These are phyloP conservation scores for Solanum lignicaule DNA, from an alignment of 257 asterid species.

Conservation along the genomic window DNA sequence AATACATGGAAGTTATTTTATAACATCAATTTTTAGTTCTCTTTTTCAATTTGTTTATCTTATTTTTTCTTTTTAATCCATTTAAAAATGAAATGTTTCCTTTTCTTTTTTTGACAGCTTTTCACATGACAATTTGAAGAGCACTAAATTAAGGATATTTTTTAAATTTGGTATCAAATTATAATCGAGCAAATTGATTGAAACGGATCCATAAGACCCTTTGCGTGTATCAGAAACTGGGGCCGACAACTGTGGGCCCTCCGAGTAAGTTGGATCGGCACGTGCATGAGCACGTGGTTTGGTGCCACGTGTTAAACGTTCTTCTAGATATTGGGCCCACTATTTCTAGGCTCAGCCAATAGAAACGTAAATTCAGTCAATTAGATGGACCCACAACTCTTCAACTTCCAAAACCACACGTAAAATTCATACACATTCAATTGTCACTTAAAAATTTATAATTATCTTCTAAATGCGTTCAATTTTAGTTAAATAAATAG, in stretches of 20 bases:
- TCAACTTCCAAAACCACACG: neutral
- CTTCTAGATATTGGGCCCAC: neutral
- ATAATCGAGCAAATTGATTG: fast-evolving
- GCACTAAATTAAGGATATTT: fast-evolving
- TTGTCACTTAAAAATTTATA: neutral
- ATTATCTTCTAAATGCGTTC: neutral
- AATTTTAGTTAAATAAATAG: neutral
- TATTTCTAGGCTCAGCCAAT: neutral
- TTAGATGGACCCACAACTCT: neutral
- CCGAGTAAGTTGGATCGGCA: neutral
- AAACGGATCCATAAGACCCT: neutral
- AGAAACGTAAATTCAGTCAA: neutral
- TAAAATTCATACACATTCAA: neutral
- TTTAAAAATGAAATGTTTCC: fast-evolving
- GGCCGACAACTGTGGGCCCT: neutral
- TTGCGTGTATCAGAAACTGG: neutral
- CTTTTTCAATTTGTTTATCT: too few species aligned
- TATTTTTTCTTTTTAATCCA: fast-evolving
- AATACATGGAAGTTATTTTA: neutral
- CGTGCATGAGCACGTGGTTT: neutral
- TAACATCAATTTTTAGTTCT: neutral
- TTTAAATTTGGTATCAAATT: neutral
- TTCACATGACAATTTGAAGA: neutral
- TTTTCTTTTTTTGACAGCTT: neutral
- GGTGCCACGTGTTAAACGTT: neutral